A percentile compares a stretch with the other conserved stretches of the same genome.
Conservation (phyloP, 768 basidiomycete species). For the Russula lepida region DNA sequence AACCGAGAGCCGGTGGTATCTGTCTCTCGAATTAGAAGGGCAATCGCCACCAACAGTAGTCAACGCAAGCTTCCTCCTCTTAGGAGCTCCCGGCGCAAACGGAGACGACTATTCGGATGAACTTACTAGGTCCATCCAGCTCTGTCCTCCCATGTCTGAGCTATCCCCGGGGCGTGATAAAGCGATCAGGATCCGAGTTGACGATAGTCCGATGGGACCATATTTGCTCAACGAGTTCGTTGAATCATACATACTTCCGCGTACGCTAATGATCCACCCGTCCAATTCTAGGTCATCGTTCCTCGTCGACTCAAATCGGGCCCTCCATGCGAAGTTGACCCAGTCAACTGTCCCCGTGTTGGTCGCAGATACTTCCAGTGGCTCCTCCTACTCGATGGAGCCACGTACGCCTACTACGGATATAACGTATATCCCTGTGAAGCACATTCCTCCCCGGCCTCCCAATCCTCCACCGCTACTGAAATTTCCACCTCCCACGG, state of each 20-base stretch:
- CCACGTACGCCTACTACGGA: neutral
- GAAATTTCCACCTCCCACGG: neutral
- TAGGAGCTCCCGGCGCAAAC: neutral
- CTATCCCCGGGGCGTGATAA: neutral
- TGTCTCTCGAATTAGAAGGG: conserved; percentile 47
- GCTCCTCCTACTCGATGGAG: neutral
- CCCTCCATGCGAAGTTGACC: conserved; percentile 22
- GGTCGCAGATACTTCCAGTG: neutral
- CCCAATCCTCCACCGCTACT: neutral
- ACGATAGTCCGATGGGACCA: conserved; percentile 17
- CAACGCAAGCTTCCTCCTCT: conserved; percentile 6
- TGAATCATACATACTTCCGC: neutral
- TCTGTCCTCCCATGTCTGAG: neutral
- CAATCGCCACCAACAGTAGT: conserved; percentile 38
- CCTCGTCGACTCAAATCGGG: conserved; percentile 22
- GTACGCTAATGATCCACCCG: neutral
- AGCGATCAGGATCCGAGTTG: neutral
- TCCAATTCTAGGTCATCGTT: conserved; percentile 22
- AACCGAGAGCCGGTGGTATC: conserved; percentile 35
- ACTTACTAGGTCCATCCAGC: neutral
- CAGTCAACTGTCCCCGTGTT: conserved; percentile 11
- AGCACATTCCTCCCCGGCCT: neutral
- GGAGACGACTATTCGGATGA: neutral
- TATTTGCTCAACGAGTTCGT: conserved; percentile 48
- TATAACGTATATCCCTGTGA: neutral